phyloP scores from a whole-genome alignment of 2,329 filamentous ascomycete species.

The Clonostachys rosea region DNA sequence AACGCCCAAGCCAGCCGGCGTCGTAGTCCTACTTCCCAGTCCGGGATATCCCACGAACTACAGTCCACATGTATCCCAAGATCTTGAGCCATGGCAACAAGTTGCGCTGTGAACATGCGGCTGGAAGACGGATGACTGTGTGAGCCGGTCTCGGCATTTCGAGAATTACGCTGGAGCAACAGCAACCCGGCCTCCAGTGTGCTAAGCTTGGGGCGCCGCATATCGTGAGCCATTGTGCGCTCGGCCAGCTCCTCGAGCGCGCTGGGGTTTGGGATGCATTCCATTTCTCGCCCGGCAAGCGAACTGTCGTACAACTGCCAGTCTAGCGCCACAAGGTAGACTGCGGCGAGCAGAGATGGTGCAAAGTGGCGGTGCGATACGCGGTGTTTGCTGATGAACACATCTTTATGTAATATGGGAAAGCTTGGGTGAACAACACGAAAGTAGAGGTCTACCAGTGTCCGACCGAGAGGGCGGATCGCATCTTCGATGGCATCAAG shows the following conservation, averaged over 20 bases:
- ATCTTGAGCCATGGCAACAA: conserved; percentile 53
- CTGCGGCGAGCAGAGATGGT: conserved; percentile 52
- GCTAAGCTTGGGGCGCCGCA: conserved; percentile 48
- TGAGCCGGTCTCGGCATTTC: neutral
- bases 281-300: conserved; percentile 26
- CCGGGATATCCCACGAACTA: conserved; percentile 55
- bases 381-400: conserved; percentile 57
- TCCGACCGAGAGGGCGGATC: conserved; percentile 58
- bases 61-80: conserved; percentile 59
- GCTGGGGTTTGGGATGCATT: conserved; percentile 14
- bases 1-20: conserved; percentile 60
- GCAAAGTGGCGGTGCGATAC: conserved; percentile 53
- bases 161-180: conserved; percentile 34
- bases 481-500: conserved; percentile 53
- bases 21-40: conserved; percentile 58
- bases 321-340: conserved; percentile 58
- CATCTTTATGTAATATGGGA: conserved; percentile 55
- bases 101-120: conserved; percentile 38
- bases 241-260: conserved; percentile 31
- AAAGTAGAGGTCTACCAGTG: conserved; percentile 65
- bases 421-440: conserved; percentile 54
- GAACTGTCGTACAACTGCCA: conserved; percentile 56
- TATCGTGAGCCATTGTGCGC: conserved; percentile 29
- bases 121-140: neutral
- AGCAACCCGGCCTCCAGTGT: conserved; percentile 50